Evolutionary conservation across 164 flowering plant genomes (phyloP).

Genomic region (Vitis amurensis): DNA sequence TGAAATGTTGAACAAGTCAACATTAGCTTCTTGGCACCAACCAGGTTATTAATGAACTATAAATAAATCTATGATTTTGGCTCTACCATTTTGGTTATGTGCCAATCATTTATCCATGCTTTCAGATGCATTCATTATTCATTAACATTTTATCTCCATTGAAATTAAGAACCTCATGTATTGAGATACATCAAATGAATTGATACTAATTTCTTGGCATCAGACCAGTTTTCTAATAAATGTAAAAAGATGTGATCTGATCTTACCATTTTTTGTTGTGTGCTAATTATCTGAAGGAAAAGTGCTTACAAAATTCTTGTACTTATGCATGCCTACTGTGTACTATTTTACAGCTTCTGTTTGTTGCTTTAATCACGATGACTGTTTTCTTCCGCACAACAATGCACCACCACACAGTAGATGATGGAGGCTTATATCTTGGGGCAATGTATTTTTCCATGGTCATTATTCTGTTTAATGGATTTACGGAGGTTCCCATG

Average conservation of each 20-base stretch:
- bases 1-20: neutral
- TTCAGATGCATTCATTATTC: no score
- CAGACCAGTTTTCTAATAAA: no score
- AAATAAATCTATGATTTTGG: no score
- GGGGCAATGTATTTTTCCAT: slow-evolving; percentile 85
- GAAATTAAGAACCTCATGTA: no score
- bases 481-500: slow-evolving; percentile 95
- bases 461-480: slow-evolving; percentile 89
- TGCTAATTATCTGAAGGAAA: neutral
- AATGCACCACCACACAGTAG: slow-evolving; percentile 70
- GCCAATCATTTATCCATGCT: no score
- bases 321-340: neutral
- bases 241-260: no score
- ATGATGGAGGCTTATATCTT: slow-evolving; percentile 82
- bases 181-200: no score
- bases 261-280: no score
- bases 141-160: no score
- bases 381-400: slow-evolving; percentile 87
- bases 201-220: no score
- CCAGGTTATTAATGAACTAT: no score
- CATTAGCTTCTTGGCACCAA: neutral
- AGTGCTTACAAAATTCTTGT: neutral
- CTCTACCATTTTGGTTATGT: no score
- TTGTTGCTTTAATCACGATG: slow-evolving; percentile 90
- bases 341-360: slow-evolving; percentile 64